Evolutionary conservation across 495 filamentous ascomycete species (phyloP), one percentile per base, ranked within the genome.

Genomic region (Hypoxylon intermedium): DNA sequence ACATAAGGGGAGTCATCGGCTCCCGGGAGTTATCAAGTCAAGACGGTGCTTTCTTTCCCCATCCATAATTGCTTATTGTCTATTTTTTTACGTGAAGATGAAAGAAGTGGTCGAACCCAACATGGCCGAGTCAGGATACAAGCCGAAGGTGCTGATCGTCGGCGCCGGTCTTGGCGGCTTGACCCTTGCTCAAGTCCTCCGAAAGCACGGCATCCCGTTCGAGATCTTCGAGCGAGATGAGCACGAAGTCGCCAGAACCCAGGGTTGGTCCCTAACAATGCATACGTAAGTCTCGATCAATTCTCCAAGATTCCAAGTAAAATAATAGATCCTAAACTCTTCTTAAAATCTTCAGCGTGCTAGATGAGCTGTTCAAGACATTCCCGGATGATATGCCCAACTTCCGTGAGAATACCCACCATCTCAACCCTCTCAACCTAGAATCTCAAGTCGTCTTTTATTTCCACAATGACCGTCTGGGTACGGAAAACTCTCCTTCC

Each of bases 151-250:
- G 21, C 75, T 83, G 5, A 72, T 82, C 7, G 75, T 82, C 18
- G 79, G 79, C 23, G 78, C 77, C 9, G 80, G 78, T 2, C 74
- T 83, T 6, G 80, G 79, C 9, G 79, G 80, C 13, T 70, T 83
- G 3, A 78, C 78, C 5, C 77, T 84, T 2, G 82, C 81, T 6
- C 81, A 85, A 54, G 77, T 77, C 18, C 72, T 85, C 7, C 74
- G 77, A 23, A 76, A 82, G 47, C 67, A 76, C 44, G 72, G 73
- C 44, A 77, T 86, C 24, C 74, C 77, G 5, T 79, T 82, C 65
- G 75, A 77, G 40, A 72, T 86, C 47, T 83, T 82, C 38, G 82
- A 84, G 49, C 67, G 72, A n/a, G 72, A 75, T 45, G 73, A 75
- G 55, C 71, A 74, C 42, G 74, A 75, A 66, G 60, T 60, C 40